Evolutionary conservation across 495 filamentous ascomycete species (phyloP).

Genomic region (Lineolata rhizophorae): DNA sequence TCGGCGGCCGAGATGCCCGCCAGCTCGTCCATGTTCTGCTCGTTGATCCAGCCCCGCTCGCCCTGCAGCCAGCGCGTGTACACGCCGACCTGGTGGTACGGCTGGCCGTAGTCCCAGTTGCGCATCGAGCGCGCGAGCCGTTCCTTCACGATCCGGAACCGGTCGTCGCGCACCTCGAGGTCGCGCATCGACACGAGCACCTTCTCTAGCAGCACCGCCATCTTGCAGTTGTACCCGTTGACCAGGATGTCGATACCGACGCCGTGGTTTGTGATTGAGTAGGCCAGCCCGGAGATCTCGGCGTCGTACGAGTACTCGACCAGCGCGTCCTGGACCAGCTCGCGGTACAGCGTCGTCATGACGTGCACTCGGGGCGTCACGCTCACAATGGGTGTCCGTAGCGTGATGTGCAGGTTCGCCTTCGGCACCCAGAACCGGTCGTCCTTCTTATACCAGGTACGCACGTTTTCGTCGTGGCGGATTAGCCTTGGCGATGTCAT

Average conservation of each 20-base stretch:
- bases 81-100: conserved; percentile 78
- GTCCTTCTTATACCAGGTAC: conserved; percentile 98
- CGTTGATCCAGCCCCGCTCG: conserved; percentile 58
- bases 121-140: conserved; percentile 48
- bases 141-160: conserved; percentile 87
- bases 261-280: conserved; percentile 45
- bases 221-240: conserved; percentile 89
- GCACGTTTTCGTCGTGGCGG: conserved; percentile 58
- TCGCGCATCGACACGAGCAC: conserved; percentile 73
- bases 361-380: conserved; percentile 57
- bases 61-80: conserved; percentile 58
- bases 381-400: conserved; percentile 57
- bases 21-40: conserved; percentile 61
- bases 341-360: conserved; percentile 62
- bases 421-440: conserved; percentile 98
- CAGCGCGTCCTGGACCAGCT: conserved; percentile 71
- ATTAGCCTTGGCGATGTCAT: conserved; percentile 61
- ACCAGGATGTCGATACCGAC: conserved; percentile 62
- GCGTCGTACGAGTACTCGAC: conserved; percentile 95
- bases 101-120: conserved; percentile 72
- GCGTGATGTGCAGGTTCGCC: conserved; percentile 57
- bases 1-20: conserved; percentile 50
- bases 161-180: conserved; percentile 56
- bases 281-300: conserved; percentile 78
- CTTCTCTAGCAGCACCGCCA: conserved; percentile 76